Evolutionary conservation across 2,329 filamentous ascomycete genomes (phyloP).

Genomic region (Ophiocordyceps unilateralis): DNA sequence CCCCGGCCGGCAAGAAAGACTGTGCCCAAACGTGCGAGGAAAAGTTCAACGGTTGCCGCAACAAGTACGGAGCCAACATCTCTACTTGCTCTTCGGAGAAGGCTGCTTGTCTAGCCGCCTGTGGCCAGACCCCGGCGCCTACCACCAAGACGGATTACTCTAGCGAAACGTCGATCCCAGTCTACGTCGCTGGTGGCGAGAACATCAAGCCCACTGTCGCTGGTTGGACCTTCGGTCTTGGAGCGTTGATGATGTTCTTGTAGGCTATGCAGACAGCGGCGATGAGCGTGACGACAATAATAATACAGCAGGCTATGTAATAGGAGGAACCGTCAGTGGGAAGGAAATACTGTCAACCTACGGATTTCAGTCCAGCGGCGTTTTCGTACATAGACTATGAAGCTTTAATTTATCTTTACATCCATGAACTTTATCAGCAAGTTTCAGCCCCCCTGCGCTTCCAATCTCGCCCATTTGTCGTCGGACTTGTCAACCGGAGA

Average conservation of each 20-base stretch:
- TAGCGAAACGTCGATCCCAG: background rate
- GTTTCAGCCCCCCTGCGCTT: too few species aligned
- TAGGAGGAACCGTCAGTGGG: too few species aligned
- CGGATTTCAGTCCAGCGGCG: too few species aligned
- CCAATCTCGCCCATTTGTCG: too few species aligned
- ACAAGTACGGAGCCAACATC: background rate
- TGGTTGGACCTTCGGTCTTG: background rate
- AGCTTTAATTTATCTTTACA: too few species aligned
- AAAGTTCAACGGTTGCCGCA: background rate
- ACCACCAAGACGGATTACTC: background rate
- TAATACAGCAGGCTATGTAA: background rate
- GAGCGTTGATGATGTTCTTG: background rate
- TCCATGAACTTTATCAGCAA: too few species aligned
- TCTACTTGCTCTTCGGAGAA: background rate
- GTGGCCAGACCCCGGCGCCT: background rate
- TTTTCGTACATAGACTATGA: too few species aligned
- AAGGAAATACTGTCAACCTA: too few species aligned
- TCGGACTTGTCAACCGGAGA: too few species aligned
- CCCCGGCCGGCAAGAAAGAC: background rate
- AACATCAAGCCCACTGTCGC: background rate
- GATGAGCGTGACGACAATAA: background rate
- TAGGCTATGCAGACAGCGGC: background rate
- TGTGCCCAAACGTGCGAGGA: background rate
- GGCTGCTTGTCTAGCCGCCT: background rate
- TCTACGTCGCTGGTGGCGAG: background rate